Evolutionary conservation across 441 rosid species (phyloP), one percentile per base, ranked within the genome.

Genomic region (Kokia cookei): DNA sequence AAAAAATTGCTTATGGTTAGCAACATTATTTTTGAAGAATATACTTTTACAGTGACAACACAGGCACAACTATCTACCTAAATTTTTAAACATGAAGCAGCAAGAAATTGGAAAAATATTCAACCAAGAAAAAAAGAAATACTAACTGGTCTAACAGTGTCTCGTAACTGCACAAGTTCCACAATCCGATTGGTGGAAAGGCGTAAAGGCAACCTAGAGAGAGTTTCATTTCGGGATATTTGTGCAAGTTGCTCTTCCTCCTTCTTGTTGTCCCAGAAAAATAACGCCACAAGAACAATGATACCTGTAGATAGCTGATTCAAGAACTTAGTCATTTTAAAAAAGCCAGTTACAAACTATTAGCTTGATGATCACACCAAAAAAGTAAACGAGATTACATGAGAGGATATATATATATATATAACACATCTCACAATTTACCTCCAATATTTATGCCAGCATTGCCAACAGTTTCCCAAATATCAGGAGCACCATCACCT

Each of bases 221-320:
- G 88, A 73, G 93, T 93, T 81, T 95, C 97, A 71, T 93, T 86
- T 76, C 96, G 86, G 65, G 93, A 82, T 75, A 93, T 95, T 81
- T 93, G 95, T 67, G 86, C 90, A 82, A 93, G 87, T 82, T 95
- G 99, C 80, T 91, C 98, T 85, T 93, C 98, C 86, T 91, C 98
- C 84, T 86, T 91, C 86, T 89, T 95, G 75, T 90, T 93, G 84
- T 95, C 97, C 98, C 97, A 93, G 17, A 90, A 65, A 75, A 90
- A 84, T 76, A 93, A 78, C 62, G 91, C 86, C 84, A 88, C 92
- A 63, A 91, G 79, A 80, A 84, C 89, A 81, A 88, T 69, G 59
- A 93, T 89, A 86, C 99, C 97, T 93, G 96, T 50, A 81, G 85
- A 78, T 87, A 75, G 80, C 96, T 89, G 93, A 84, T 88, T 77